Evolutionary conservation across 495 filamentous ascomycete species (phyloP).

Genomic region (Penicillium longicatenatum): DNA sequence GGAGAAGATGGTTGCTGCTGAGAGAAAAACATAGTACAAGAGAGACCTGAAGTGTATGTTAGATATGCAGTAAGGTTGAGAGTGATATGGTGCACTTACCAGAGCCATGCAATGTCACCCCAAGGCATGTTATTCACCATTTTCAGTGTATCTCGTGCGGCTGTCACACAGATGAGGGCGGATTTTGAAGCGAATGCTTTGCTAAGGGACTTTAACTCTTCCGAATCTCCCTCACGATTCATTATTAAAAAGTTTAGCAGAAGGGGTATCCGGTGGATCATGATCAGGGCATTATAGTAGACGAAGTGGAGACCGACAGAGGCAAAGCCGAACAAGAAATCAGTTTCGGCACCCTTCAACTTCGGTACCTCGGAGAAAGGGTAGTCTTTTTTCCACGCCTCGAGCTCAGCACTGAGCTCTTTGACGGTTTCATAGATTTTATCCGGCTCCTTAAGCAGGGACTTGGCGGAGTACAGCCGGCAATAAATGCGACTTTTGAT

Average conservation of each 20-base stretch:
- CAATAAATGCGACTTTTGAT: constrained; percentile 93
- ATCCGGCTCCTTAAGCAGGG: constrained; percentile 76
- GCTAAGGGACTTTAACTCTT: constrained; percentile 37
- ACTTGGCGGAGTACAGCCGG: constrained; percentile 83
- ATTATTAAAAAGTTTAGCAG: constrained; percentile 79
- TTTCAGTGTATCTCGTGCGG: constrained; percentile 86
- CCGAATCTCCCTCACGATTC: constrained; percentile 9
- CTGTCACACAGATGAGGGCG: constrained; percentile 75
- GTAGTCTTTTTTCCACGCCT: constrained; percentile 85
- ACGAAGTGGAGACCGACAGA: constrained; percentile 86
- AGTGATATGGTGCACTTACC: constrained; percentile 56
- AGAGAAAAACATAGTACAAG: constrained; percentile 91
- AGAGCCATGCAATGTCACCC: constrained; percentile 89
- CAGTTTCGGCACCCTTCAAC: constrained; percentile 76
- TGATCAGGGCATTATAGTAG: constrained; percentile 95
- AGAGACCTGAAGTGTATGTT: constrained; percentile 66
- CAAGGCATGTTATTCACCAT: constrained; percentile 91
- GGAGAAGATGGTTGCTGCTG: constrained; percentile 90
- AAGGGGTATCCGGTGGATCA: constrained; percentile 93
- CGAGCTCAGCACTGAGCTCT: constrained; percentile 82
- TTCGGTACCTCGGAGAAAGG: constrained; percentile 75
- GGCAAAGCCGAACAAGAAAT: constrained; percentile 84
- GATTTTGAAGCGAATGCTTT: constrained; percentile 65
- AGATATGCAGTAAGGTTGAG: not conserved
- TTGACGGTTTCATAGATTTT: constrained; percentile 87